These are phyloP conservation scores for Magnolia sinica DNA, from an alignment of 164 flowering plant species.

Conservation along the genomic window DNA sequence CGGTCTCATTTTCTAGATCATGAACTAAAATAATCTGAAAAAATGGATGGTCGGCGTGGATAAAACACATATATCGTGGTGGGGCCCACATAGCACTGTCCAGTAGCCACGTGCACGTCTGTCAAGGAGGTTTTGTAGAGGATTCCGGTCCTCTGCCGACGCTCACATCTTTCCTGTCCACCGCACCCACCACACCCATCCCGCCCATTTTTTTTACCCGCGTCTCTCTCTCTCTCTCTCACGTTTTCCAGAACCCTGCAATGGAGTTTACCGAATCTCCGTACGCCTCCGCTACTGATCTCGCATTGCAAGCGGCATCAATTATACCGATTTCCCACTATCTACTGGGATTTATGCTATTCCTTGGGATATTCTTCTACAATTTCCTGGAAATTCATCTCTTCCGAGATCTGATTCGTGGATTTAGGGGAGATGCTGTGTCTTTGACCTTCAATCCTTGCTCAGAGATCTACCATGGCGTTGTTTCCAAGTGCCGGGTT, in stretches of 20 bases:
- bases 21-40: no score
- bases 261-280: conserved; percentile 17
- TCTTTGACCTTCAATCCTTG: conserved; percentile 35
- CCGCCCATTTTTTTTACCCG: neutral
- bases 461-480: conserved; percentile 43
- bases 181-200: neutral
- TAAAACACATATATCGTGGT: no score
- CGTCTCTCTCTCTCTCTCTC: neutral
- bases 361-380: conserved; percentile 30
- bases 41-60: no score
- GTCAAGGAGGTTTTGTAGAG: no score
- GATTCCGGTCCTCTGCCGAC: no score
- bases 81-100: no score
- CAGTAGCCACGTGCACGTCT: no score
- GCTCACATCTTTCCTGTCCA: neutral
- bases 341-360: conserved; percentile 14
- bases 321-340: conserved; percentile 41
- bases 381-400: conserved; percentile 55
- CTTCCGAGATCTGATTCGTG: conserved; percentile 35
- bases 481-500: conserved; percentile 46
- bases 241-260: neutral
- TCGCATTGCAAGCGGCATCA: conserved; percentile 30
- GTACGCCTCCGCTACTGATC: conserved; percentile 16
- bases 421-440: conserved; percentile 48
- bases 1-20: no score